Percentiles rank a stretch among this genome's conserved stretches.
Conservation (phyloP, 768 basidiomycete species). For the Austroboletus eburneus region DNA sequence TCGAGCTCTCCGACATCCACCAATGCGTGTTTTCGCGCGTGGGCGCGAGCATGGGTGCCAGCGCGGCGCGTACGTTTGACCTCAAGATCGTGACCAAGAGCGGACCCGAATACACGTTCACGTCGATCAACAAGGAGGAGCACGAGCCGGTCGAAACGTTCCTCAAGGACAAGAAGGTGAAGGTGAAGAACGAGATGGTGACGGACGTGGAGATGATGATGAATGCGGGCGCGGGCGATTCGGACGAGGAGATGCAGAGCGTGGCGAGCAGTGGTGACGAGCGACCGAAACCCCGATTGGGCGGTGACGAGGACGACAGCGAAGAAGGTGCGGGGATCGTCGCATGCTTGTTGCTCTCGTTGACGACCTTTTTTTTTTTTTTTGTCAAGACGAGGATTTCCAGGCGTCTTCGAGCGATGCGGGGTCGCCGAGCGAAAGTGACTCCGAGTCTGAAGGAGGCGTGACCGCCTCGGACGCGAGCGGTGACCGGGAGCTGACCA, state of each 20-base stretch:
- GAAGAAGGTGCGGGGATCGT: constrained; percentile 64
- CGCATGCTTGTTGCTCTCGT: constrained; percentile 1
- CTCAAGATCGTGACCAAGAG: constrained; percentile 82
- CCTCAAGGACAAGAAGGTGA: constrained; percentile 85
- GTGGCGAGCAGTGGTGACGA: constrained; percentile 68
- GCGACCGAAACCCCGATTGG: constrained; percentile 46
- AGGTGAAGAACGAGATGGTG: constrained; percentile 93
- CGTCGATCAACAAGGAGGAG: constrained; percentile 94
- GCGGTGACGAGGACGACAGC: constrained; percentile 67
- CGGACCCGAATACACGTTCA: constrained; percentile 85
- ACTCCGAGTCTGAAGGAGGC: constrained; percentile 59
- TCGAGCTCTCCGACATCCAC: constrained; percentile 87
- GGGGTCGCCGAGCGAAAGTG: constrained; percentile 81
- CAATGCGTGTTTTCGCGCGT: constrained; percentile 92
- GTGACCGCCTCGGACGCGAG: constrained; percentile 82
- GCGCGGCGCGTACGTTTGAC: constrained; percentile 91
- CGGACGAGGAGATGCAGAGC: constrained; percentile 83
- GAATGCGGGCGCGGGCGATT: constrained; percentile 58
- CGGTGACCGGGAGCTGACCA: constrained; percentile 65
- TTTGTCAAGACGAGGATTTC: constrained; percentile 79
- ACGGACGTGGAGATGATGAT: constrained; percentile 79
- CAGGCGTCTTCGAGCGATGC: constrained; percentile 76
- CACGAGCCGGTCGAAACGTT: constrained; percentile 82
- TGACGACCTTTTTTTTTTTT: background rate
- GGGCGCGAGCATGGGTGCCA: constrained; percentile 75